Evolutionary conservation across 257 asterid species (phyloP), one percentile per base, ranked within the genome.

Genomic region (Solanum gracilifrons): DNA sequence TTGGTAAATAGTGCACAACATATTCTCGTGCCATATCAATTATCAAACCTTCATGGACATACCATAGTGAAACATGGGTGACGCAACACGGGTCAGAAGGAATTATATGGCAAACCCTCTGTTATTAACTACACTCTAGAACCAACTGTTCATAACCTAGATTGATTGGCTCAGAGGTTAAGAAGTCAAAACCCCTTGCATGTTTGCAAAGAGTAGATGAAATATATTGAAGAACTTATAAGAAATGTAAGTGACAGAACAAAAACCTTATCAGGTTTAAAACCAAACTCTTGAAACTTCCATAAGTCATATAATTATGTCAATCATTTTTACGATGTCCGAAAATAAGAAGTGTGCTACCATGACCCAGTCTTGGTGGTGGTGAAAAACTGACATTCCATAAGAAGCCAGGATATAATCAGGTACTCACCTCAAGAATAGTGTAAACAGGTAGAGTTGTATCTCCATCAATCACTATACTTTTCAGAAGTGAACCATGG

Each of bases 401-500:
- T 82, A 29, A 82, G 41, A 48, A 31, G 43, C 31, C 43, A 82
- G 31, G 43, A 82, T 48, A 82, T 46, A 18, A 82, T 32, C 85
- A 82, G 39, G 71, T 75, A 79, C 91, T 88, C 88, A 96, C 98
- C 98, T 95, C 99, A 72, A 95, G 93, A 90, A 96, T 95, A 8
- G 99, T 95, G 92, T 95, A 96, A 43, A 96, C 91, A 31, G 98
- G 97, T 32, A 96, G 91, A 1, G 98, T 95, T 82, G 92, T 88
- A 60, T 95, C 99, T 85, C 98, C 98, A 91, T 96, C 98, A 88
- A 95, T 94, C 87, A 96, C 96, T 15, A 95, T 97, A 88, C 98
- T 95, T 89, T 94, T 96, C 71, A 96, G 98, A 90, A 96, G 99
- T 69, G 99, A 95, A 90, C 90, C 92, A 88, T 96, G 99, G 86